Base-by-base conservation (phyloP, 768 basidiomycete species). In the Suillus paluster region DNA sequence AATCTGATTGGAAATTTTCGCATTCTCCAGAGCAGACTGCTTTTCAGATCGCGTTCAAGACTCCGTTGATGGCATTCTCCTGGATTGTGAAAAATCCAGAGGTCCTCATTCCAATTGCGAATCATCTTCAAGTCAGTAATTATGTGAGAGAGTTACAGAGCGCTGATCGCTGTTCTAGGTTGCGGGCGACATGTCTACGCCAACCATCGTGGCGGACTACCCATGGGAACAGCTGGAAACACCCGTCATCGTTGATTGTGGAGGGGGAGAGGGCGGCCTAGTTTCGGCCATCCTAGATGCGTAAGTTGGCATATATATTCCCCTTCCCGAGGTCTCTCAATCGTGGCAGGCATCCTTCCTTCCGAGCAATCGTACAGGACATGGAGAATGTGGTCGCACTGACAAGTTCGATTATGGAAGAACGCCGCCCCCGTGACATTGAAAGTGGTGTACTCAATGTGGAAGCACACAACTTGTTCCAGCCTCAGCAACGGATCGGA, bases 181-280 rank as follows among this genome's bases (percentile, higher is more conserved):
- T 34, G 27, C 9, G 9, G 21, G 49, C 17, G 58, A 54, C 49
- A 21, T 53, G 46, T 56, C 27, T 52, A 74, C 77, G 64, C 77
- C 76, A n/a, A 77, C 77, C 1, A 75, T 79, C 25, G 71, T 73
- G 39, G 73, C 72, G 2, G 79, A 80, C 67, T 80, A 79, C 70
- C 74, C 77, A 21, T 79, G 79, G 78, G 70, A 63, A 25, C 68
- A 69, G 5, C 70, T 77, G 56, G 68, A 70, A 30, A 63, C 19
- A 76, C 76, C 60, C 75, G 78, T 71, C 14, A 74, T 80, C 45
- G 75, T 80, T 30, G 79, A 80, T 60, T 71, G 78, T 30, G 79
- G 79, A 61, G 78, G 78, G 25, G 78, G 78, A 2, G 76, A 78
- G 67, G 78, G 78, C 34, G 76, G 76, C 12, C 69, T 80, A 11